Conservation (phyloP, 169 alveolate genomes). For the Eimeria sp. region DNA sequence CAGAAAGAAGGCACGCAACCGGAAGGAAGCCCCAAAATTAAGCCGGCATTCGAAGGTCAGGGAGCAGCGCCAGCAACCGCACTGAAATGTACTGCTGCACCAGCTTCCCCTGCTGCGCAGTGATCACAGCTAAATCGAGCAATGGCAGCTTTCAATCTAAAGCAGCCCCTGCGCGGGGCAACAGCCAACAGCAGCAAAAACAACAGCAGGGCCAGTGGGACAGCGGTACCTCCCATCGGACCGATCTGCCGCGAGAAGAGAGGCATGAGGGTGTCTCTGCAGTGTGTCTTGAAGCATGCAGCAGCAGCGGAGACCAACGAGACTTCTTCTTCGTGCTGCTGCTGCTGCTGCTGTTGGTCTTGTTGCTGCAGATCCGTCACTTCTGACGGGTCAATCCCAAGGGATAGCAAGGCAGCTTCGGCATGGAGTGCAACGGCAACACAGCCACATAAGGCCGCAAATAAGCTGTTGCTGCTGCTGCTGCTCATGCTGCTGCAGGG, state of each 20-base stretch:
- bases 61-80: background rate
- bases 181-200: conserved; percentile 16
- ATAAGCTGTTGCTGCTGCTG: conserved; percentile 25
- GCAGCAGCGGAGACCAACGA: conserved; percentile 43
- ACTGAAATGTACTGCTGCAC: background rate
- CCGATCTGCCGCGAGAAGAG: conserved; percentile 52
- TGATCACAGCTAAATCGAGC: background rate
- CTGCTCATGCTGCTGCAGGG: conserved; percentile 47
- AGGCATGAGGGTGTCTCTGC: conserved; percentile 49
- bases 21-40: background rate
- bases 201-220: background rate
- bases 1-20: conserved; percentile 21
- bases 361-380: background rate
- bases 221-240: background rate
- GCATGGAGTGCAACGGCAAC: conserved; percentile 71
- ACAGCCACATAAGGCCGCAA: conserved; percentile 61
- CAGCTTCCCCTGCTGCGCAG: conserved; percentile 2
- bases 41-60: background rate
- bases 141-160: background rate
- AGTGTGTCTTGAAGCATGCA: conserved; percentile 44
- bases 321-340: conserved; percentile 5
- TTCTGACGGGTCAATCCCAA: conserved; percentile 8
- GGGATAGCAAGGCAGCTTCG: conserved; percentile 44
- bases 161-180: background rate
- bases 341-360: conserved; percentile 1